These are phyloP conservation scores for Gynochthodes officinalis DNA, from an alignment of 257 asterid genomes.

Conservation along the genomic window DNA sequence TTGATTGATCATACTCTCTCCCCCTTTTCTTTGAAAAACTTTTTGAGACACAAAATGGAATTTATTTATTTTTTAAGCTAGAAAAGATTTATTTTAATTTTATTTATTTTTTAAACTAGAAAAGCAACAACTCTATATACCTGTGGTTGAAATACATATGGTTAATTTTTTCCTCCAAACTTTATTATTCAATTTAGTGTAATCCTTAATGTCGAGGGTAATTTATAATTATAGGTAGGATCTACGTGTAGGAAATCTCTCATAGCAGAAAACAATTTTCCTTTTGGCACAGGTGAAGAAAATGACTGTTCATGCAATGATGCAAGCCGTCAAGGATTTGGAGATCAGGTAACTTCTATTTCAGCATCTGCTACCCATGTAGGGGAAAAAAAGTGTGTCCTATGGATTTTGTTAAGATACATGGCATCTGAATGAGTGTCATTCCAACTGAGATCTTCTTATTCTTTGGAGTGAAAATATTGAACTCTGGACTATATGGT, in stretches of 20 bases:
- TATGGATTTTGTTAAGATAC: not conserved
- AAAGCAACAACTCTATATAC: not conserved
- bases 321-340: slow-evolving; percentile 36
- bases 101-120: too few species aligned
- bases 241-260: not conserved
- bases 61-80: too few species aligned
- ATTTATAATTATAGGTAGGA: not conserved
- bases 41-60: not conserved
- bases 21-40: not conserved
- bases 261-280: slow-evolving; percentile 7
- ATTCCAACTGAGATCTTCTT: too few species aligned
- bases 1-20: not conserved
- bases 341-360: slow-evolving; percentile 2
- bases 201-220: not conserved
- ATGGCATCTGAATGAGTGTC: too few species aligned
- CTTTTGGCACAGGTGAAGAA: slow-evolving; percentile 57
- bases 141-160: not conserved
- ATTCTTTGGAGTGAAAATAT: not conserved
- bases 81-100: too few species aligned
- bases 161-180: not conserved
- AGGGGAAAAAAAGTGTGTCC: not conserved
- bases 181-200: not conserved
- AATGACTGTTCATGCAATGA: slow-evolving; percentile 56
- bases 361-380: not conserved
- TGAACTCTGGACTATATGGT: not conserved